These are phyloP conservation scores for Mimosa bimucronata DNA, from an alignment of 306 rosid genomes.

Conservation along the genomic window DNA sequence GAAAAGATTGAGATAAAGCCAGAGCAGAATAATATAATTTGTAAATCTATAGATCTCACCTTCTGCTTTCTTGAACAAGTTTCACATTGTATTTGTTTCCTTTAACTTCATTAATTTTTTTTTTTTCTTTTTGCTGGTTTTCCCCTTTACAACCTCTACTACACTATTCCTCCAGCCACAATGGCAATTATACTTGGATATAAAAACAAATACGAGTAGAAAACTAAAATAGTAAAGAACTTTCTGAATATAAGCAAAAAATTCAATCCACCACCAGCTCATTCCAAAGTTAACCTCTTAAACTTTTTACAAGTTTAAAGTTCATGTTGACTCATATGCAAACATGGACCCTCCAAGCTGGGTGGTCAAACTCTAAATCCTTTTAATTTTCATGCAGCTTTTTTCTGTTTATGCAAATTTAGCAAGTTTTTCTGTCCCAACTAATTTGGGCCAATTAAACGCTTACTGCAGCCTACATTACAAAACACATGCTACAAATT, in stretches of 20 bases:
- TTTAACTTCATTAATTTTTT: too few relatives aligned
- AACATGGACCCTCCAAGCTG: not conserved
- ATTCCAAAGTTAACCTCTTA: not conserved
- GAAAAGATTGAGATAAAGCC: conserved; percentile 33
- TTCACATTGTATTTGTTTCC: too few relatives aligned
- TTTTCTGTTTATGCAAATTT: not conserved
- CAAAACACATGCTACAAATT: not conserved
- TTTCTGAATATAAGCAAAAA: not conserved
- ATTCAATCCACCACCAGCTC: not conserved
- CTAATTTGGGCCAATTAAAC: not conserved
- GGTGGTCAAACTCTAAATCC: not conserved
- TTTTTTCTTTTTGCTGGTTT: not conserved
- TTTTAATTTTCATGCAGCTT: not conserved
- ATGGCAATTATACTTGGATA: not conserved
- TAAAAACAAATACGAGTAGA: not conserved
- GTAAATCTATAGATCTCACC: not conserved
- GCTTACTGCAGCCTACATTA: not conserved
- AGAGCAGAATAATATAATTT: conserved; percentile 7
- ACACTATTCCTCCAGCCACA: conserved; percentile 2
- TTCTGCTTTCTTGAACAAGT: too few relatives aligned
- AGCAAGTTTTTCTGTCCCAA: not conserved
- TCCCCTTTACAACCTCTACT: not conserved
- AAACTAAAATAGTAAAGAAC: not conserved
- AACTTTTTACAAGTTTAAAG: not conserved
- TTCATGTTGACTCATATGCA: not conserved